phyloP scores from a whole-genome alignment of 2,329 filamentous ascomycete genomes.

The Clarireedia monteithiana region DNA sequence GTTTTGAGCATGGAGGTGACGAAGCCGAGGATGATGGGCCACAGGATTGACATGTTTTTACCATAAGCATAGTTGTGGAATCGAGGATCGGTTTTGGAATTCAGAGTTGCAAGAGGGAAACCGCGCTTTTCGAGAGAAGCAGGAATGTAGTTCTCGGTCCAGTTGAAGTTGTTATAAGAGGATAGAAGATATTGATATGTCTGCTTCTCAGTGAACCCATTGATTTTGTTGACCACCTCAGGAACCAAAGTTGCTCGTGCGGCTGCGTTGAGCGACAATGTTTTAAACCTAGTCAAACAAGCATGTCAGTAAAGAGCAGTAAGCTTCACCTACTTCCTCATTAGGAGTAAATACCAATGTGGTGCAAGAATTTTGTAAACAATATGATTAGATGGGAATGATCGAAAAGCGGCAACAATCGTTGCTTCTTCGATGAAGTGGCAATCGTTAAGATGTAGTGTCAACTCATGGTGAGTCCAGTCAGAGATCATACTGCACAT shows the following conservation, averaged over 20 bases:
- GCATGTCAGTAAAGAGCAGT: not conserved
- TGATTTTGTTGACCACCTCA: not conserved
- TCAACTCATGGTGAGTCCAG: constrained; percentile 8
- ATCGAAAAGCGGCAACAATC: constrained; percentile 7
- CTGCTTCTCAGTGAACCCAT: constrained; percentile 3
- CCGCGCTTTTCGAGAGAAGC: constrained; percentile 37
- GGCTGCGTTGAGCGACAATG: constrained; percentile 6
- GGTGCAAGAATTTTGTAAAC: constrained; percentile 8
- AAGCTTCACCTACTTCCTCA: not conserved
- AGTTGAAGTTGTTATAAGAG: constrained; percentile 12
- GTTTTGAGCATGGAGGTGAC: constrained; percentile 33
- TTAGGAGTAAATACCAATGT: constrained; percentile 2
- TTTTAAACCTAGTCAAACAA: constrained; percentile 5
- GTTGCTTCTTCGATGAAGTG: constrained; percentile 9
- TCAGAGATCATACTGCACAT: constrained; percentile 5
- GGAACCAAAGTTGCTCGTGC: constrained; percentile 1
- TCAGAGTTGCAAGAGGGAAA: constrained; percentile 32
- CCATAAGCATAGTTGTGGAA: constrained; percentile 44
- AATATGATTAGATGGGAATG: constrained; percentile 8
- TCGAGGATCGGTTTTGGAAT: constrained; percentile 23
- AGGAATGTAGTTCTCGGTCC: constrained; percentile 33
- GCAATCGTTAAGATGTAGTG: constrained; percentile 10
- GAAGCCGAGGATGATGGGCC: constrained; percentile 36
- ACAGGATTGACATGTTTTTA: constrained; percentile 38
- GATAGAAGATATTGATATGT: constrained; percentile 7